A percentile compares a stretch with the other conserved stretches of the same genome.
phyloP scores from a whole-genome alignment of 163 green algal genomes.

The Scenedesmus sp. region DNA sequence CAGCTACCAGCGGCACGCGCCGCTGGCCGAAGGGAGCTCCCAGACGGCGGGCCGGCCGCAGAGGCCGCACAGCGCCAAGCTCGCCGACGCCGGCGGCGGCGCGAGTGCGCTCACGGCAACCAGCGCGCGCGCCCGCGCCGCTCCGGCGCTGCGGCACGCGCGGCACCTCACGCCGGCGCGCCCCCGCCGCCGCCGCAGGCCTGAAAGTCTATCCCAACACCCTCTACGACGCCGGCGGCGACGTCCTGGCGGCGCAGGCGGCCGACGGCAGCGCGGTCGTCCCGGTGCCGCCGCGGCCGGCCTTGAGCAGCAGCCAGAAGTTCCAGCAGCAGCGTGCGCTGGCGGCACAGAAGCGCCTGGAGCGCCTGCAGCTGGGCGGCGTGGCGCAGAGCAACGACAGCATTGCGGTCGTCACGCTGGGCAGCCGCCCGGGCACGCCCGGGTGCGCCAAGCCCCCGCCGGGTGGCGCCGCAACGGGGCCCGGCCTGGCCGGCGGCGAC shows the following conservation, averaged over 20 bases:
- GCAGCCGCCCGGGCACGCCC: conserved; percentile 13
- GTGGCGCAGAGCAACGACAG: conserved; percentile 38
- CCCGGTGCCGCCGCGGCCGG: neutral
- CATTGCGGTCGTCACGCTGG: conserved; percentile 5
- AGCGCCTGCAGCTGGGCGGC: conserved; percentile 42
- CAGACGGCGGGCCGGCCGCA: no score
- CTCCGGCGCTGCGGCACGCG: no score
- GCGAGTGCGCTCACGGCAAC: no score
- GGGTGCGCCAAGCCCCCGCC: no score
- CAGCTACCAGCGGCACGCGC: no score
- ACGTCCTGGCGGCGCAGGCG: conserved; percentile 26
- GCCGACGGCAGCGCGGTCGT: neutral
- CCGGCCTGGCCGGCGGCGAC: no score
- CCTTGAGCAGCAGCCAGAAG: conserved; percentile 25
- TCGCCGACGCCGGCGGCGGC: no score
- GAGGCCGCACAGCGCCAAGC: no score
- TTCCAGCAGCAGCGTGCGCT: conserved; percentile 41
- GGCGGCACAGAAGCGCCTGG: conserved; percentile 46
- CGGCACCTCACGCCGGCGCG: no score
- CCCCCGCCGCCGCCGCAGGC: conserved; percentile 8
- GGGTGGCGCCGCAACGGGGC: no score
- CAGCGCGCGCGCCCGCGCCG: no score
- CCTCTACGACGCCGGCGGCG: conserved; percentile 33
- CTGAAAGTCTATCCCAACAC: conserved; percentile 41
- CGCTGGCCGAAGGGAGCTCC: no score